Evolutionary conservation across 148 eudicot genomes (phyloP).

Genomic region (Simmondsia chinensis): DNA sequence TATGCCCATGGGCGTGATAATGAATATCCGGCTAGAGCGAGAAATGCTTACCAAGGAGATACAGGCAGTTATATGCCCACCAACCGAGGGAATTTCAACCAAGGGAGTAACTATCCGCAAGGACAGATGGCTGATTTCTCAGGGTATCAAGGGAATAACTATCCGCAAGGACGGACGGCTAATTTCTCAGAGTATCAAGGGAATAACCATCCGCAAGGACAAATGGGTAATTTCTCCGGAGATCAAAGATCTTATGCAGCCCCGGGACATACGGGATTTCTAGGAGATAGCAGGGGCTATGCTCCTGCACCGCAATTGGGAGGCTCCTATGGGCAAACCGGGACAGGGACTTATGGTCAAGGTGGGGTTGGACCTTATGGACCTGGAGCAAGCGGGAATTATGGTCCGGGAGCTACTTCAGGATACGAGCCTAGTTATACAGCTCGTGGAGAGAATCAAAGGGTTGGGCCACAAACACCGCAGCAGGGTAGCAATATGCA

Average conservation of each 20-base stretch:
- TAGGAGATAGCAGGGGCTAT: constrained; percentile 8
- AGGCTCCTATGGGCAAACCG: constrained; percentile 32
- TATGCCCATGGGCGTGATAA: constrained; percentile 10
- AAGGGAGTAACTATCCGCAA: constrained; percentile 20
- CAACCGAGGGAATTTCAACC: constrained; percentile 25
- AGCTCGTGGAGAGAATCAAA: constrained; percentile 20
- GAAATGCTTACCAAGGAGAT: constrained; percentile 21
- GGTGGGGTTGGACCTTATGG: constrained; percentile 15
- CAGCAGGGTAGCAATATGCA: constrained; percentile 18
- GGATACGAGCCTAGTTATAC: constrained; percentile 17
- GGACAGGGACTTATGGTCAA: constrained; percentile 25
- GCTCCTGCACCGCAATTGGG: constrained; percentile 22
- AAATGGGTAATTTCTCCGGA: background rate
- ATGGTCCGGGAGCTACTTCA: constrained; percentile 6
- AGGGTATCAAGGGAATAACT: constrained; percentile 2
- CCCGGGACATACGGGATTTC: background rate
- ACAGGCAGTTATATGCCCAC: constrained; percentile 18
- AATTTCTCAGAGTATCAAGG: constrained; percentile 10
- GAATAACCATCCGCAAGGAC: constrained; percentile 23
- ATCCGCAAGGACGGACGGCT: constrained; percentile 14
- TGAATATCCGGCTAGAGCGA: constrained; percentile 18
- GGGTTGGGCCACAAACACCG: constrained; percentile 11
- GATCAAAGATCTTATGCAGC: constrained; percentile 2
- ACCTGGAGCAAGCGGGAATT: constrained; percentile 4
- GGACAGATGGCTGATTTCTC: constrained; percentile 17